Base-by-base conservation (phyloP, 148 eudicot genomes). In the Chenopodium berlandieri region DNA sequence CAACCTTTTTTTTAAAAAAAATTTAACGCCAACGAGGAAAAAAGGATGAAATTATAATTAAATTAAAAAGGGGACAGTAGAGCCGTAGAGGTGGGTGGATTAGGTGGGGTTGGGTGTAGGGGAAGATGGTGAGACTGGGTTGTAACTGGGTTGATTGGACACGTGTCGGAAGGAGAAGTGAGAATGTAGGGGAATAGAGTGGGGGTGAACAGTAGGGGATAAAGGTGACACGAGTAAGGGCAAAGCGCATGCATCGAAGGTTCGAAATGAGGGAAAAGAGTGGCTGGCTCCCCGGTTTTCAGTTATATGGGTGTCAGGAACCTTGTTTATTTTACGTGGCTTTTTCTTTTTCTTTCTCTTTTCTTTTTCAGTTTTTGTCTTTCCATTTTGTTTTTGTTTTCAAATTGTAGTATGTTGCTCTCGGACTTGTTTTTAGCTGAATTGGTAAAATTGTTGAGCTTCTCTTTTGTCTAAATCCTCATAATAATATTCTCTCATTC, bases 161-260 rank as follows among this genome's bases (percentile, higher is more conserved):
- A 64, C 9, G 79, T 77, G 71, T 3, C 71, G 34, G 0, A 7
- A 0, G 12, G 1, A 0, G 37, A 63, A 19, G 71, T 64, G 79
- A n/a, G 56, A 37, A 40, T 77, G 71, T 19, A 64, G 25, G 30
- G 30, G 16, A 44, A 23, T 7, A 25, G 20, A 0, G 22, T 40
- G 54, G 20, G 80, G 63, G 0, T 0, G 74, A 52, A 7, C 31
- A 30, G 63, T 14, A 68, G 46, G 9, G 64, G 64, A 69, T 10
- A 77, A 34, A 10, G 52, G 56, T 48, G 81, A 70, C 75, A 67
- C 30, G 30, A 70, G 40, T 17, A 32, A 79, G 65, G 67, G 81
- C 81, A 79, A 32, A 79, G 65, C 75, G 81, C 81, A 79, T 69
- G 81, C 31, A 70, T 32, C 75, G 81, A 79, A 79, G 75, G 81